Base-by-base conservation (phyloP, 2,329 filamentous ascomycete species). In the Aspergillus versicolor region DNA sequence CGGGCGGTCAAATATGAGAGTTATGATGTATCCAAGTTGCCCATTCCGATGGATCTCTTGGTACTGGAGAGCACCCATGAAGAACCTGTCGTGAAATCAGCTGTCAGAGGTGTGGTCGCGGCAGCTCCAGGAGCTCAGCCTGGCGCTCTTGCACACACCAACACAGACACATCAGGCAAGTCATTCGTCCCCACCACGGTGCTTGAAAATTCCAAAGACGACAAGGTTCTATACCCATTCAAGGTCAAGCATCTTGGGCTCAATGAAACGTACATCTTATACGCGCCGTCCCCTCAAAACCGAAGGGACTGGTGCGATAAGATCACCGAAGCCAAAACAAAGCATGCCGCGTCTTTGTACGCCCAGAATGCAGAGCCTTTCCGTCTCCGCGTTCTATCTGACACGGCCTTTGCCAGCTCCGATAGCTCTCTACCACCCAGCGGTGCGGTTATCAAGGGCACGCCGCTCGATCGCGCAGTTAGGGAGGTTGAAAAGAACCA, bases 311-410 rank as follows among this genome's bases (percentile, higher is more conserved):
- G 95, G 95, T 96, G 91, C 68, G 86, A 87, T 62, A 96, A 92
- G 75, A 96, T 99, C 65, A 88, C 95, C 45, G 89, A 96, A 73
- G 94, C 94, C 32, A 99, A 99, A 79, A 96, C 92, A 6, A 87
- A 89, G 58, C 92, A 99, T 71, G 94, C 94, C 21, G 88, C 91
- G 51, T 90, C 92, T 3, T 79, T 97, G 5, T 90, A 90, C 73
- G 87, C 90, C 4, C 94, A 99, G 69, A 96, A 97, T 70, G 93
- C 94, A 0, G 94, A 99, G 73, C 94, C 94, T 0, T 99, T 99
- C 82, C 84, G 91, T 50, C 79, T 99, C 7, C 87, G 91, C 21
- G 92, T 99, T 8, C 88, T 99, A 71, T 92, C 94, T 0, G 94
- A 99, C 70, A 88, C 90, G 43, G 90, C 92, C 0, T 99, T 99